Evolutionary conservation across 768 basidiomycete genomes (phyloP).

Genomic region (Podaxis pistillaris): DNA sequence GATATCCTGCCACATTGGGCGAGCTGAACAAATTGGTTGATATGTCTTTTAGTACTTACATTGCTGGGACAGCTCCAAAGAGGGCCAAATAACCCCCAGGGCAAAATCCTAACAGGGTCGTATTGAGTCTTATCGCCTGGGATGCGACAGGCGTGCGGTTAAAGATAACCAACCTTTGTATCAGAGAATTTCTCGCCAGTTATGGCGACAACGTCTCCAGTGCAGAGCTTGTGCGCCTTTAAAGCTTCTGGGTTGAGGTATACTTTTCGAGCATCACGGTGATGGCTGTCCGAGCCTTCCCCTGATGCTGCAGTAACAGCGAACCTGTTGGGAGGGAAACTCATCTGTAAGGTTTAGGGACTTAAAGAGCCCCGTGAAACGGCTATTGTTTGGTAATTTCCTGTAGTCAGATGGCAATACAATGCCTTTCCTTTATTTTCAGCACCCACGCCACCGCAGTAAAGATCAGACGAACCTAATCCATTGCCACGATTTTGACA

Average conservation of each 20-base stretch:
- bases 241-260: slow-evolving; percentile 60
- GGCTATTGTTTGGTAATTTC: background rate
- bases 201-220: slow-evolving; percentile 69
- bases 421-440: background rate
- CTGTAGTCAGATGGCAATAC: too few relatives aligned
- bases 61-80: slow-evolving; percentile 54
- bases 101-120: slow-evolving; percentile 49
- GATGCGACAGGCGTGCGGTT: background rate
- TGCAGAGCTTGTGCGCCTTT: slow-evolving; percentile 58
- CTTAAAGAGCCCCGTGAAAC: background rate
- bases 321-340: slow-evolving; percentile 35
- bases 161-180: slow-evolving; percentile 25
- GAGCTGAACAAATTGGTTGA: slow-evolving; percentile 9
- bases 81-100: slow-evolving; percentile 78
- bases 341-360: slow-evolving; percentile 5
- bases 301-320: slow-evolving; percentile 35
- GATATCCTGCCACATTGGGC: slow-evolving; percentile 4
- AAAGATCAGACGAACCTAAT: background rate
- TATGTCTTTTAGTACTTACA: slow-evolving; percentile 41
- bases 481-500: background rate
- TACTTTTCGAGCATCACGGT: slow-evolving; percentile 60
- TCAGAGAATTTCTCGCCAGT: slow-evolving; percentile 31
- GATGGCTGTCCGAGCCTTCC: slow-evolving; percentile 24
- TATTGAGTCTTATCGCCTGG: background rate
- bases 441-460: background rate